Conservation (phyloP, 1,139 yeast species). For the Pneumocystis sp. region DNA sequence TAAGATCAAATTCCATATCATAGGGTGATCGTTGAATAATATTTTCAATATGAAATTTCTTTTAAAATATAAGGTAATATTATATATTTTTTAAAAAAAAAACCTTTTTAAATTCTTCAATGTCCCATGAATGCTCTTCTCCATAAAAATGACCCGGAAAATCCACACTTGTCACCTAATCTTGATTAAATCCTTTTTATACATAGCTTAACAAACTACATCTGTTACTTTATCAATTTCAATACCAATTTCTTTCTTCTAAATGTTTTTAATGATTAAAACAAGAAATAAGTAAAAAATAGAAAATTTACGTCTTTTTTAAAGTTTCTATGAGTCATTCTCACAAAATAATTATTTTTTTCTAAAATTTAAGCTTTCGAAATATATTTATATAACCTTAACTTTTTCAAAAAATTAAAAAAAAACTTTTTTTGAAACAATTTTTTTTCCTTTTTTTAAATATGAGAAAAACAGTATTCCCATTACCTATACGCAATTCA, state of each 20-base stretch:
- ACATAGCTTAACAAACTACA: constrained; percentile 19
- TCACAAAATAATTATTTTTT: background rate
- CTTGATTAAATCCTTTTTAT: background rate
- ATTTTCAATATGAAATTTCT: constrained; percentile 39
- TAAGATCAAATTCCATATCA: constrained; percentile 71
- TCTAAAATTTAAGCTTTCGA: too few relatives aligned
- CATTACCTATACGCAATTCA: background rate
- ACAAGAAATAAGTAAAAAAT: background rate
- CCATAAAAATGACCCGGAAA: constrained; percentile 68
- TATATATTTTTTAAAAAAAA: background rate
- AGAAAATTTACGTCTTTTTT: background rate
- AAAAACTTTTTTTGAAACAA: too few relatives aligned
- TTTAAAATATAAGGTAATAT: background rate
- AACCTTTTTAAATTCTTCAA: constrained; percentile 55
- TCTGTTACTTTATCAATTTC: constrained; percentile 86
- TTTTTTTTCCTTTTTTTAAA: too few relatives aligned
- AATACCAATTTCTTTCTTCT: constrained; percentile 57
- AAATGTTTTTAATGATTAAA: background rate
- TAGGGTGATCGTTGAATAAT: constrained; percentile 45
- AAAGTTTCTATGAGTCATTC: background rate
- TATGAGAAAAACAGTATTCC: background rate
- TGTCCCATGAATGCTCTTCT: constrained; percentile 66
- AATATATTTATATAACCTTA: background rate
- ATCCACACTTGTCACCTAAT: constrained; percentile 56
- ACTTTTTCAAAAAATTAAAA: background rate